These are phyloP conservation scores for Pleurotus tuber-regium DNA, from an alignment of 768 basidiomycete species.

Conservation along the genomic window DNA sequence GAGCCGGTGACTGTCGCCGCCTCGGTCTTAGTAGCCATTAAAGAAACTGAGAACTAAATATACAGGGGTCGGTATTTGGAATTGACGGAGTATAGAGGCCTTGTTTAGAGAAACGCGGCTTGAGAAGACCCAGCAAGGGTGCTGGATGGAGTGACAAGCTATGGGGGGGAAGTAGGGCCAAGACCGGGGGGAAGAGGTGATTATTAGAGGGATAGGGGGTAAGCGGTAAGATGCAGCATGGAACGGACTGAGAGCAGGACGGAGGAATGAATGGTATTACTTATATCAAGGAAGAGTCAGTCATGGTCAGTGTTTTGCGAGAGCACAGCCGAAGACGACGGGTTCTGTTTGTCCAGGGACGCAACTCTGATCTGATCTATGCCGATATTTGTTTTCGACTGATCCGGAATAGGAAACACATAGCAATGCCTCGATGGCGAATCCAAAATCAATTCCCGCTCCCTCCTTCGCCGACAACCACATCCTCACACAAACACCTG, in stretches of 20 bases:
- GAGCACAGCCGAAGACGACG: constrained; percentile 13
- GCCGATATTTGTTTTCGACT: constrained; percentile 4
- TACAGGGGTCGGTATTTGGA: constrained; percentile 23
- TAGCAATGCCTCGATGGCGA: background rate
- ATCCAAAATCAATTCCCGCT: background rate
- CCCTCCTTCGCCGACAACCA: constrained; percentile 2
- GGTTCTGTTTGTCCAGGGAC: constrained; percentile 12
- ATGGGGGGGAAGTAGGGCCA: constrained; percentile 19
- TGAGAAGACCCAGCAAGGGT: constrained; percentile 17
- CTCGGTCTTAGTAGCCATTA: constrained; percentile 51
- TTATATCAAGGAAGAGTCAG: constrained; percentile 9
- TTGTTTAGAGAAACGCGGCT: constrained; percentile 10
- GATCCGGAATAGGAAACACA: constrained; percentile 6
- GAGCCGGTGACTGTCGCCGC: constrained; percentile 34
- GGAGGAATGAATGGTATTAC: constrained; percentile 16
- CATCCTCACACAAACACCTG: background rate
- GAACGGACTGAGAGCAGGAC: constrained; percentile 21
- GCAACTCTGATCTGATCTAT: constrained; percentile 10
- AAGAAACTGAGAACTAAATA: constrained; percentile 31
- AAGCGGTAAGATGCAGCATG: constrained; percentile 21
- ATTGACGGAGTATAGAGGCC: constrained; percentile 2
- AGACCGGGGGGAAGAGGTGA: constrained; percentile 8
- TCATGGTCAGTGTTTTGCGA: constrained; percentile 6
- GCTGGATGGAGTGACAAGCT: background rate
- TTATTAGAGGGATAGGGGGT: constrained; percentile 22